Evolutionary conservation across 805 yeast species (phyloP), one percentile per base, ranked within the genome.

Genomic region (Metschnikowia koreensis): DNA sequence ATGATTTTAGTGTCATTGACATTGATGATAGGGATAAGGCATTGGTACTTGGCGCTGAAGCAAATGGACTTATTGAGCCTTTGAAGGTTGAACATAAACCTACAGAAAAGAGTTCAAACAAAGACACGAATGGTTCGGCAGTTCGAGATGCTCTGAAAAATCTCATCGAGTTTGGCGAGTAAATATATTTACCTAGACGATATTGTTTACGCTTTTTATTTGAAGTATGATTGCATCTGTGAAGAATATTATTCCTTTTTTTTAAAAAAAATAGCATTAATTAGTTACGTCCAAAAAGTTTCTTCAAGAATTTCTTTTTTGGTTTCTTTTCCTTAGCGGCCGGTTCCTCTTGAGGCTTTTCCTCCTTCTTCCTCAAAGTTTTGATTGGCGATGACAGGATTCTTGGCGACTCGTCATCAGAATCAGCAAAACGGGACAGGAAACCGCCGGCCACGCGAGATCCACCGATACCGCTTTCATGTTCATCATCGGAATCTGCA

Each of bases 401-500:
- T n/a, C 38, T 26, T 28, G 48, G 46, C 7, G 38, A 43, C 15
- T 69, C 69, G 28, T 68, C 71, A 39, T 68, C 71, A 2, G 73
- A 68, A 47, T 66, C 68, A 10, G 51, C 54, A 51, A 65, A 62
- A 36, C 71, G 59, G 7, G 72, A 66, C 41, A 54, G 54, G 53
- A 64, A 68, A 10, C 59, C 58, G 11, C 51, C 58, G 36, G 43
- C 43, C 5, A 37, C 33, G 13, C 46, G 41, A 42, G 36, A 28
- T 12, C 48, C 46, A 17, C 50, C 66, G 13, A 27, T n/a, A 7
- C 15, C 38, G 5, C 33, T 31, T 7, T 41, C 52, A 11, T n/a
- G 26, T 46, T 84, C 89, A 12, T 85, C 83, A 60, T 84, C 88
- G 2, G 87, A 82, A 61, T 85, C 90, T 6, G 72, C 74, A 55